Conservation (phyloP, 1,139 yeast species). For the Saccharomyces hybrid region DNA sequence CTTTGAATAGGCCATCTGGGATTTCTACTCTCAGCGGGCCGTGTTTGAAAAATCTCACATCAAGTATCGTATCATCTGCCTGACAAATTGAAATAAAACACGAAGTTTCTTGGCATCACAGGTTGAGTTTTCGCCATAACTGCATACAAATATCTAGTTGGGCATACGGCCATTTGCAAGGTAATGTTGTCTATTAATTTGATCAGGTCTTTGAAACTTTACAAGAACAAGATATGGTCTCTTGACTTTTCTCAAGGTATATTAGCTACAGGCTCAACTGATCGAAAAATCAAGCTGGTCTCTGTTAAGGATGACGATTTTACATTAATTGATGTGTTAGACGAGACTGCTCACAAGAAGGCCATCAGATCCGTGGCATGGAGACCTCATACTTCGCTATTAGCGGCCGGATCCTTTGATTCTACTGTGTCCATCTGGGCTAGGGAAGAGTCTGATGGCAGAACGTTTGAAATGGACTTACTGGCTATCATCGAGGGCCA, state of each 20-base stretch:
- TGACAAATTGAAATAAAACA: background rate
- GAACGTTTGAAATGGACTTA: slow-evolving; percentile 69
- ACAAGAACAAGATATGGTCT: slow-evolving; percentile 75
- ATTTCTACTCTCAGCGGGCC: background rate
- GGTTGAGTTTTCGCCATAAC: background rate
- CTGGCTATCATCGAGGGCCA: slow-evolving; percentile 96
- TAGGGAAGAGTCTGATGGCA: slow-evolving; percentile 42
- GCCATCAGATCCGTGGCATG: slow-evolving; percentile 80
- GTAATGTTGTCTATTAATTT: slow-evolving; percentile 20
- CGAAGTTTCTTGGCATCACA: background rate
- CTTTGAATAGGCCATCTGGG: background rate
- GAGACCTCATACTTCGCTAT: slow-evolving; percentile 58
- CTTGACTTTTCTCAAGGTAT: slow-evolving; percentile 54
- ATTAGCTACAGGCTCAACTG: slow-evolving; percentile 78
- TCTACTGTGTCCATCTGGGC: slow-evolving; percentile 93
- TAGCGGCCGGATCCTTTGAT: slow-evolving; percentile 91
- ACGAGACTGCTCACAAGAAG: slow-evolving; percentile 72
- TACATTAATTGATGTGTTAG: slow-evolving; percentile 51
- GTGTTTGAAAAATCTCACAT: background rate
- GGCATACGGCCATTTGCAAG: background rate
- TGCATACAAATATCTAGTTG: background rate
- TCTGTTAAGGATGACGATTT: slow-evolving; percentile 37
- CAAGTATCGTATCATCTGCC: background rate
- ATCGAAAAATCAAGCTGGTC: slow-evolving; percentile 65
- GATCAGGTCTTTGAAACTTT: slow-evolving; percentile 43